Conservation (phyloP, 2,329 filamentous ascomycete genomes). For the Penicillium sp. region DNA sequence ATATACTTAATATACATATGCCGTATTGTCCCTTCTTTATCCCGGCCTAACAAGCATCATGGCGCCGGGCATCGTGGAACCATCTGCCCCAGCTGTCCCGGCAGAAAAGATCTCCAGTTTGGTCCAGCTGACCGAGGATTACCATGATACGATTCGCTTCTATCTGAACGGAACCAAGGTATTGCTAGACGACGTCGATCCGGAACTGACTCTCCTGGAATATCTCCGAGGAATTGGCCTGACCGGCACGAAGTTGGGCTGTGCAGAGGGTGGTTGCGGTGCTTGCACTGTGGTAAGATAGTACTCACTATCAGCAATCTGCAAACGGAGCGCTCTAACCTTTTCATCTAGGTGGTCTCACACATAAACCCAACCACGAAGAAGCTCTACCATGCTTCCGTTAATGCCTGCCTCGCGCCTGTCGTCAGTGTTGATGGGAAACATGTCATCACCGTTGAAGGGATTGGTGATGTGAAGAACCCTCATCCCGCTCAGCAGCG, state of each 20-base stretch:
- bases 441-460: slow-evolving; percentile 96
- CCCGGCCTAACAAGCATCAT: slow-evolving; percentile 33
- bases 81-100: slow-evolving; percentile 43
- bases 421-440: slow-evolving; percentile 93
- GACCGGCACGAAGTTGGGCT: slow-evolving; percentile 94
- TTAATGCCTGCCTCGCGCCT: slow-evolving; percentile 93
- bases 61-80: slow-evolving; percentile 55
- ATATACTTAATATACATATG: neutral
- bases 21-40: neutral
- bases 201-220: slow-evolving; percentile 86
- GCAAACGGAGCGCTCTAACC: slow-evolving; percentile 19
- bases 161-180: slow-evolving; percentile 93
- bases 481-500: slow-evolving; percentile 90
- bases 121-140: slow-evolving; percentile 65
- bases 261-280: slow-evolving; percentile 92
- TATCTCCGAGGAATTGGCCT: slow-evolving; percentile 89
- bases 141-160: slow-evolving; percentile 85
- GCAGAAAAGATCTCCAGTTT: slow-evolving; percentile 46
- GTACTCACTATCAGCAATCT: neutral
- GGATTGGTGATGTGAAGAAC: slow-evolving; percentile 80
- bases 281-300: slow-evolving; percentile 78
- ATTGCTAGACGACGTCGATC: slow-evolving; percentile 79
- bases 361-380: slow-evolving; percentile 91
- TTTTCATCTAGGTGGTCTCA: slow-evolving; percentile 65
- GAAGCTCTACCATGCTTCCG: slow-evolving; percentile 90